Conservation (phyloP, 331 rosid species). For the Rosa hybrid region DNA sequence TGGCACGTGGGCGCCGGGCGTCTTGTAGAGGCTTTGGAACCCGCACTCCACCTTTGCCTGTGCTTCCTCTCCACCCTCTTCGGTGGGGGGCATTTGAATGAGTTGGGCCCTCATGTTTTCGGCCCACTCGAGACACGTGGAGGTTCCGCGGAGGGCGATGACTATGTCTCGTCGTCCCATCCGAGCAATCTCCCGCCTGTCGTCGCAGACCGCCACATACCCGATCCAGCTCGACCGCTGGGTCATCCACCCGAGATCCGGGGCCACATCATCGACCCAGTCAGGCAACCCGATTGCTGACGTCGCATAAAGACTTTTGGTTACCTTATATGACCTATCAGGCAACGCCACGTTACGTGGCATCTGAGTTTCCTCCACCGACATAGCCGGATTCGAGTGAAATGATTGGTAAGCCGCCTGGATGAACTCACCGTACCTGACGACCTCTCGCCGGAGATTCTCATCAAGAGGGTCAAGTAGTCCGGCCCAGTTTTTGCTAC, state of each 20-base stretch:
- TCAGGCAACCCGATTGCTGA: slow-evolving; percentile 73
- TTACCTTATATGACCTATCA: slow-evolving; percentile 66
- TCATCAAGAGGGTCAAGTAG: slow-evolving; percentile 81
- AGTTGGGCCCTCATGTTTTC: slow-evolving; percentile 80
- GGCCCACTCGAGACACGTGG: slow-evolving; percentile 97
- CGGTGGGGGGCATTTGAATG: slow-evolving; percentile 20
- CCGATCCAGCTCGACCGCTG: slow-evolving; percentile 96
- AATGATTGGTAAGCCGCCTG: slow-evolving; percentile 86
- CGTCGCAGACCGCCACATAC: slow-evolving; percentile 87
- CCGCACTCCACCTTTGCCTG: slow-evolving; percentile 75
- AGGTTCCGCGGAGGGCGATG: slow-evolving; percentile 86
- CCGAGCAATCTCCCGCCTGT: slow-evolving; percentile 62
- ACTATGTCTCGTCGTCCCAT: slow-evolving; percentile 88
- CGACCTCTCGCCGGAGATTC: slow-evolving; percentile 92
- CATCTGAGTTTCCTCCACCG: slow-evolving; percentile 48
- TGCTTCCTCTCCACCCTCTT: neutral
- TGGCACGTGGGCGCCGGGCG: slow-evolving; percentile 64
- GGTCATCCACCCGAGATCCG: slow-evolving; percentile 97
- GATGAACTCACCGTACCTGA: slow-evolving; percentile 77
- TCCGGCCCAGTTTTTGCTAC: slow-evolving; percentile 75
- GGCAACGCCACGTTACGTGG: slow-evolving; percentile 53
- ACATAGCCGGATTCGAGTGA: slow-evolving; percentile 73
- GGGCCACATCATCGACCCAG: slow-evolving; percentile 79
- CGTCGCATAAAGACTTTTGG: slow-evolving; percentile 83
- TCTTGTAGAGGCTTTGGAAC: slow-evolving; percentile 69